Percentiles rank a stretch among this genome's conserved stretches.
Conservation (phyloP, 1,284 basidiomycete genomes). For the Boletus holoroseus region DNA sequence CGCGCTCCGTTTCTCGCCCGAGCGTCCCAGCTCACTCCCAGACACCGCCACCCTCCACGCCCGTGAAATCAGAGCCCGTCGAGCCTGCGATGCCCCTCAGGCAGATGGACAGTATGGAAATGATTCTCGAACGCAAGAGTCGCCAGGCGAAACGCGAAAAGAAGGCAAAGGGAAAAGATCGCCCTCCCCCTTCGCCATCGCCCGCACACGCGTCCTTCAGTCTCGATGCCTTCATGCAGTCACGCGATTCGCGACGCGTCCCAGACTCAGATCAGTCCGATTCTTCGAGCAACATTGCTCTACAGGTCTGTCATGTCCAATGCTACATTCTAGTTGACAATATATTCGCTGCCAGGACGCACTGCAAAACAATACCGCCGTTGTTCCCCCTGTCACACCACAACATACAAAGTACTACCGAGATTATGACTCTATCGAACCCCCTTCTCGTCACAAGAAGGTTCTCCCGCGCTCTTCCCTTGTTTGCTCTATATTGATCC, state of each 20-base stretch:
- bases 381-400: constrained; percentile 44
- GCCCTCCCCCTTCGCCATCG: constrained; percentile 46
- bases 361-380: constrained; percentile 25
- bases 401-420: constrained; percentile 54
- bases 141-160: constrained; percentile 48
- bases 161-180: constrained; percentile 44
- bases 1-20: constrained; percentile 47
- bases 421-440: constrained; percentile 46
- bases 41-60: constrained; percentile 45
- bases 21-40: constrained; percentile 37
- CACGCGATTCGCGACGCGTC: constrained; percentile 51
- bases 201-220: constrained; percentile 40
- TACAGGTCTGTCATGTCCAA: constrained; percentile 32
- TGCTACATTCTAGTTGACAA: constrained; percentile 19
- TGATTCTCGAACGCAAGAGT: constrained; percentile 63
- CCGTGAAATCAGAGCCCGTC: constrained; percentile 55
- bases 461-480: constrained; percentile 14
- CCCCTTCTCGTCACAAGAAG: constrained; percentile 35
- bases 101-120: constrained; percentile 64
- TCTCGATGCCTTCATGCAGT: constrained; percentile 47
- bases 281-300: constrained; percentile 22
- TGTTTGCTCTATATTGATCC: constrained; percentile 9
- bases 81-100: constrained; percentile 47
- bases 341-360: constrained; percentile 28
- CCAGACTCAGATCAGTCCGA: constrained; percentile 28